Conservation (phyloP, 257 asterid species). For the Penstemon newberryi region DNA sequence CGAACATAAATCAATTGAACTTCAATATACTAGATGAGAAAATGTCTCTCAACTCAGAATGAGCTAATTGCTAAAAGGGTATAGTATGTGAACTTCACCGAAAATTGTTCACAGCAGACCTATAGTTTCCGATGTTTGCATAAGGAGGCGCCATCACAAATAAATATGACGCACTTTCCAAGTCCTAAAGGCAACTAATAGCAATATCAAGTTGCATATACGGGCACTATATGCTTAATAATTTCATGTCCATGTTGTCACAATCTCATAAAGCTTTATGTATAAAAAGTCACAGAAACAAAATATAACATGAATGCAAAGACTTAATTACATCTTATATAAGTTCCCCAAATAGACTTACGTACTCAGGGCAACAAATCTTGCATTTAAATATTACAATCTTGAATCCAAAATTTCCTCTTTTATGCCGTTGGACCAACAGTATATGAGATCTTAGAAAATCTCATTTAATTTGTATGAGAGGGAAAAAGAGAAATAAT, state of each 20-base stretch:
- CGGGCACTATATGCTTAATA: background rate
- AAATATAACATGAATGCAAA: too few species aligned
- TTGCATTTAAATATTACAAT: conserved; percentile 3
- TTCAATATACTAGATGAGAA: background rate
- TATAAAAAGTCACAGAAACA: too few species aligned
- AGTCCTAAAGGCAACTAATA: background rate
- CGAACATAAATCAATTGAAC: conserved; percentile 22
- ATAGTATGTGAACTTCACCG: conserved; percentile 13
- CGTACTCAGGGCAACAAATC: too few species aligned
- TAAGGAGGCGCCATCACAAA: conserved; percentile 14
- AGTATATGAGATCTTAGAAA: too few species aligned
- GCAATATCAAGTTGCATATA: conserved; percentile 7
- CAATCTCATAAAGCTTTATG: too few species aligned
- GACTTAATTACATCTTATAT: too few species aligned
- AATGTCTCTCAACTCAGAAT: conserved; percentile 24
- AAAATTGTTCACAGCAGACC: background rate
- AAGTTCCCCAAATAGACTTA: too few species aligned
- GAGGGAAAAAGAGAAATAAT: too few species aligned
- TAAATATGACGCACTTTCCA: conserved; percentile 16
- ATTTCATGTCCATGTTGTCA: background rate
- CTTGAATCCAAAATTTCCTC: conserved; percentile 18
- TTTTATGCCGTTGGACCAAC: too few species aligned
- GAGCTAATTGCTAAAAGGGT: conserved; percentile 22
- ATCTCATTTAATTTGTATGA: too few species aligned
- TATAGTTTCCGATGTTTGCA: background rate